Evolutionary conservation across 352 stramenopile genomes (phyloP), one percentile per base, ranked within the genome.

Genomic region (Thraustotheca clavata): DNA sequence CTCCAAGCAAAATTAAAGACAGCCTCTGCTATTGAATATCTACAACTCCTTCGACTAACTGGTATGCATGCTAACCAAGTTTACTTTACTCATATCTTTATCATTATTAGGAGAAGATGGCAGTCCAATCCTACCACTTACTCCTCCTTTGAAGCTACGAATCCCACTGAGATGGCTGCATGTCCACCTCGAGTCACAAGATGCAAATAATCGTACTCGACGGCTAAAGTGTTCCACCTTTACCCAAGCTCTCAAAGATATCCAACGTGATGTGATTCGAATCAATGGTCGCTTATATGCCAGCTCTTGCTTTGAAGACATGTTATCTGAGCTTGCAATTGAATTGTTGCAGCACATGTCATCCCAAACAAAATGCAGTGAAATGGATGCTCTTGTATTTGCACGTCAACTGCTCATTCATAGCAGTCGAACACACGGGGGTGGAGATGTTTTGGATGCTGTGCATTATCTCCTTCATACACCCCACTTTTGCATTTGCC

Each of bases 371-470:
- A 68, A 50, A 29, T 43, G 60, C 4, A 48, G 20, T 11, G 77
- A 87, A 32, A 77, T 83, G 70, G 69, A 73, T 26, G 77, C 79
- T n/a, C 57, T 90, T 31, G 68, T 73, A 5, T 87, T 87, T 41
- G 74, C 76, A 4, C 71, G 69, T 9, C 70, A 84, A 35, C 67
- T 90, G 16, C 69, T 90, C 9, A 71, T 90, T 20, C 74, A 69
- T 43, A 86, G 81, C 49, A 81, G 78, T 24, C 76, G 81, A 4
- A 90, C 79, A 2, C 71, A 86, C 24, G 79, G 79, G 4, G 79
- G 77, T 0, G 81, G 77, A 4, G 81, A 90, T 48, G 87, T 90
- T 38, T 67, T 87, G 4, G 79, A 91, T 54, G 74, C 74, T 2
- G 69, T 89, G 36, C 75, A 86, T 26, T 36, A 84, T 1, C 60